Base-by-base conservation (phyloP, 2,329 filamentous ascomycete species). In the Cladosporium halotolerans region DNA sequence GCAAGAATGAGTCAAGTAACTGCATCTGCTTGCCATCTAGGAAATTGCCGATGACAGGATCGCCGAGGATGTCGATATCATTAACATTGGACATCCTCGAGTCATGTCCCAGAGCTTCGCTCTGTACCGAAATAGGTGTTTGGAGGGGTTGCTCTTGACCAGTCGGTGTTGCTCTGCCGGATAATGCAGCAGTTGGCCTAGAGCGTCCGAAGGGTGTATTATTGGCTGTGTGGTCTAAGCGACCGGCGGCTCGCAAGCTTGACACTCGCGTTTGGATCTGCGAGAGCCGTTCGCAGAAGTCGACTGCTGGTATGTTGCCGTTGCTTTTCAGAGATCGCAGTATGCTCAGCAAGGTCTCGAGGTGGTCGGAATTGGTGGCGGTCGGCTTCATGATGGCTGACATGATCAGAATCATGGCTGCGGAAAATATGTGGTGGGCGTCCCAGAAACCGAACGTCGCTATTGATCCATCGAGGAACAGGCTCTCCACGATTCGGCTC, bases 401-500 rank as follows among this genome's bases (percentile, higher is more conserved):
- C 2, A 76, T 68, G 3, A 73, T 72, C 4, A 78, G 66, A 2
- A 76, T 69, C 0, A 71, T 72, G 2, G 73, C 68, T 0, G 74
- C 69, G 0, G 76, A 74, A 58, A 78, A 78, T 19, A 78, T 68
- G 40, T 76, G 76, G 39, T 76, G 73, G 0, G 72, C 70, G 59
- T 73, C 70, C 42, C 73, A 73, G 59, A 75, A 78, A 54, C 76
- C 75, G 39, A 77, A 76, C 0, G 71, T 76, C 0, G 70, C 66
- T 47, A 77, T 75, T 0, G 72, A 70, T 0, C 76, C 76, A 31
- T 75, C 70, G 3, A 77, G 70, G 72, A 75, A 78, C 14, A 68
- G 68, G 5, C 75, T 70, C 2, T 69, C 72, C 0, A 78, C 62
- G 0, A 78, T 63, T 0, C 69, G 68, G 38, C 69, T 70, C 0